Evolutionary conservation across 2,329 filamentous ascomycete genomes (phyloP).

Genomic region (Diaporthe velutina): DNA sequence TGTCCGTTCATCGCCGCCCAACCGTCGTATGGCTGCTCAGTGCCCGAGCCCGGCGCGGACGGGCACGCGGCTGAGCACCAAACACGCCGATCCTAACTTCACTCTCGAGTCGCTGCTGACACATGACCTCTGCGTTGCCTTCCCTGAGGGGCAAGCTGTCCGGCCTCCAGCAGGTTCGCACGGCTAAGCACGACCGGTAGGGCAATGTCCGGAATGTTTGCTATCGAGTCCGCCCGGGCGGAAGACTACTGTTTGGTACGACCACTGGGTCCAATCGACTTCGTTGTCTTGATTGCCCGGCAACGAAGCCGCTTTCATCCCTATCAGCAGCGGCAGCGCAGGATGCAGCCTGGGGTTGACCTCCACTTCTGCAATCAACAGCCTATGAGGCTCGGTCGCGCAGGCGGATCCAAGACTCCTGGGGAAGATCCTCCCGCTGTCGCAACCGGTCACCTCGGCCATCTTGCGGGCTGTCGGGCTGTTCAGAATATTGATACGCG

Average conservation of each 20-base stretch:
- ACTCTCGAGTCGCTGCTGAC: conserved; percentile 14
- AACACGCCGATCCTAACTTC: conserved; percentile 27
- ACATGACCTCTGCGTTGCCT: conserved; percentile 15
- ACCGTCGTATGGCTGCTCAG: conserved; percentile 1
- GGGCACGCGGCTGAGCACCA: conserved; percentile 22
- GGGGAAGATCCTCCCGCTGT: conserved; percentile 31
- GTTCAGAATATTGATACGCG: conserved; percentile 3
- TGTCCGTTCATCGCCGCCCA: not conserved
- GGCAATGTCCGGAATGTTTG: conserved; percentile 12
- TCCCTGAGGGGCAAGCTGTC: not conserved
- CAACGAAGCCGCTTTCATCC: not conserved
- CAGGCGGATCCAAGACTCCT: conserved; percentile 21
- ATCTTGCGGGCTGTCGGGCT: conserved; percentile 25
- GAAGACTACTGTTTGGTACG: not conserved
- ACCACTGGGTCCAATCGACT: not conserved
- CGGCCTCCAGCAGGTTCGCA: not conserved
- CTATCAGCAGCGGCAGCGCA: conserved; percentile 1
- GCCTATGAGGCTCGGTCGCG: conserved; percentile 15
- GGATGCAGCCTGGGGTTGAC: conserved; percentile 22
- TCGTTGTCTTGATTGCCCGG: not conserved
- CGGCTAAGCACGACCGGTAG: not conserved
- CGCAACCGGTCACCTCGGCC: conserved; percentile 21
- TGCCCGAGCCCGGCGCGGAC: conserved; percentile 6
- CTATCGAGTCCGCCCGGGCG: not conserved
- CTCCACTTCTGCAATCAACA: conserved; percentile 4